Percentiles rank a stretch among this genome's conserved stretches.
These are phyloP conservation scores for Eucalyptus regnans DNA, from an alignment of 345 rosid genomes.

Conservation along the genomic window DNA sequence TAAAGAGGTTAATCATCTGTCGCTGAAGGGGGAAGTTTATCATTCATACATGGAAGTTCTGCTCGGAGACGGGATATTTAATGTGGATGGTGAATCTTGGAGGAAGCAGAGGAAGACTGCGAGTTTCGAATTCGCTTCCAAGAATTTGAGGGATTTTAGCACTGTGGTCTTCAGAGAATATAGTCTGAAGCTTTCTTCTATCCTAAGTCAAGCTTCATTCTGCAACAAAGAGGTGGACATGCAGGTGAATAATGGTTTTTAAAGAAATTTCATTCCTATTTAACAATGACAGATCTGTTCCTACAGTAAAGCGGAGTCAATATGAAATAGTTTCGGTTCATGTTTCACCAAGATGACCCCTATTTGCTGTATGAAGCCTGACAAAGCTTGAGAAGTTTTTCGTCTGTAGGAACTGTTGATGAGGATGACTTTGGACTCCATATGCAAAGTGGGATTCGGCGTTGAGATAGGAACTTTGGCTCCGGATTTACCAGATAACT, in stretches of 20 bases:
- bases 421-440: conserved; percentile 95
- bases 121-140: conserved; percentile 94
- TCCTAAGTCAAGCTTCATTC: conserved; percentile 47
- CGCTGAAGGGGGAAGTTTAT: conserved; percentile 68
- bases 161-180: conserved; percentile 76
- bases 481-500: conserved; percentile 54
- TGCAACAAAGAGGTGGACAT: conserved; percentile 52
- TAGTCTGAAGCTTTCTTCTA: conserved; percentile 62
- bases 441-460: conserved; percentile 94
- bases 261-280: neutral
- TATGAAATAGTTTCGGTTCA: neutral
- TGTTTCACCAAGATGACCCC: neutral
- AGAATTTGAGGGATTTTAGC: conserved; percentile 87
- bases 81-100: conserved; percentile 88
- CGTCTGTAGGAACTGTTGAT: conserved; percentile 52
- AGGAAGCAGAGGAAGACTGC: conserved; percentile 91
- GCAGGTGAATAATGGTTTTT: conserved; percentile 37
- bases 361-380: neutral
- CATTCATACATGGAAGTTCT: conserved; percentile 94
- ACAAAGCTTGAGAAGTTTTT: neutral
- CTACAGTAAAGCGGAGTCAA: neutral
- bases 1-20: neutral
- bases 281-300: neutral
- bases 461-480: conserved; percentile 83
- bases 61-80: conserved; percentile 85